These are phyloP conservation scores for Plenodomus lindquistii DNA, from an alignment of 2,329 filamentous ascomycete genomes.

Conservation along the genomic window DNA sequence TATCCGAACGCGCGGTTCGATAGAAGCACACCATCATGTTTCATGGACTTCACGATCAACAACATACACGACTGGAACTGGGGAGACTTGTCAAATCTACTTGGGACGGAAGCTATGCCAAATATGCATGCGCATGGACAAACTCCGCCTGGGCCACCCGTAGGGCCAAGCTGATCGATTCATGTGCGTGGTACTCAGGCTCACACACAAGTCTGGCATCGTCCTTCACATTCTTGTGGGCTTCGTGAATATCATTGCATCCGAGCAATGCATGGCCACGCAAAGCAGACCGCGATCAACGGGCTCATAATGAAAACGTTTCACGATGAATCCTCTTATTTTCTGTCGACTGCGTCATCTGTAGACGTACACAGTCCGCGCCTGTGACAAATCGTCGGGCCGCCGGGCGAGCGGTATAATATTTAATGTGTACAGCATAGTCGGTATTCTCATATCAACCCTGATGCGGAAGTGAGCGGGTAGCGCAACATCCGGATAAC, in stretches of 20 bases:
- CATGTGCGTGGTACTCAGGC: too few relatives aligned
- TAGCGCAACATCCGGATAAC: background rate
- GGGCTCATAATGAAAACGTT: background rate
- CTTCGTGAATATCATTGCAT: background rate
- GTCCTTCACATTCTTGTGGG: background rate
- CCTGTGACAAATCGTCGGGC: too few relatives aligned
- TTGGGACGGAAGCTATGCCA: slow-evolving; percentile 24
- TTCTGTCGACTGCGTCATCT: too few relatives aligned
- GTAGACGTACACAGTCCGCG: too few relatives aligned
- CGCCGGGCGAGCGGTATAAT: background rate
- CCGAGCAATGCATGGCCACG: background rate
- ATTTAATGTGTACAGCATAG: background rate
- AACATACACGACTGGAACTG: slow-evolving; percentile 44
- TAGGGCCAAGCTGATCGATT: background rate
- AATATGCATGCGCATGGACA: slow-evolving; percentile 10
- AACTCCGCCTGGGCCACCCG: slow-evolving; percentile 6
- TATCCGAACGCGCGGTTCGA: slow-evolving; percentile 30
- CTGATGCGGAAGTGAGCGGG: background rate
- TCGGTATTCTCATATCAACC: background rate
- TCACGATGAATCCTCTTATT: background rate
- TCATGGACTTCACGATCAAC: slow-evolving; percentile 44
- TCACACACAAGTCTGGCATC: background rate
- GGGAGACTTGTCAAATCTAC: slow-evolving; percentile 36
- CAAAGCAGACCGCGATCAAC: background rate
- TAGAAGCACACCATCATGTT: slow-evolving; percentile 35